Evolutionary conservation across 2,329 filamentous ascomycete species (phyloP), one percentile per base, ranked within the genome.

Genomic region (Fonsecaea monophora): DNA sequence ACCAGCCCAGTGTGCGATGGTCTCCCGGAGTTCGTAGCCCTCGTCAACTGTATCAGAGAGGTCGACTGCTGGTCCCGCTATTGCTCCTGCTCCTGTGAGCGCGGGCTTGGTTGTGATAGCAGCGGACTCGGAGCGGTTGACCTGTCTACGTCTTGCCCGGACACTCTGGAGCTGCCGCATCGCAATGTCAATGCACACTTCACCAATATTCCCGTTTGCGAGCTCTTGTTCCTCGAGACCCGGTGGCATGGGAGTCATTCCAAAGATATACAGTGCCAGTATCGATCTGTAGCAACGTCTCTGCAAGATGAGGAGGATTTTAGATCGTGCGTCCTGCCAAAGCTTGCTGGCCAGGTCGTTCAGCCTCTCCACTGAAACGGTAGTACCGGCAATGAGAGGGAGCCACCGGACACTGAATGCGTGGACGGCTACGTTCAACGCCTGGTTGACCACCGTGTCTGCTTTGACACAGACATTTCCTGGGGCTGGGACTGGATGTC

Each of bases 401-500:
- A 55, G 30, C 53, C 53, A 55, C 25, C 53, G 53, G 34, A 55
- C 53, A 12, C 53, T 55, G 10, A 55, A 55, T 8, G 30, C 53
- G 13, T 55, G 53, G 2, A 55, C 53, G 7, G 53, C 30, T 8
- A 25, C 53, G 4, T 55, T 55, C 4, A 55, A 30, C 1, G 53
- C 53, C 30, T 35, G 53, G n/a, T 55, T 55, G 53, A 55, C 53
- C 15, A 34, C 53, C 10, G 7, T 55, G 53, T 30, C 53, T 21
- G 53, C 53, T n/a, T 55, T 55, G 53, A 55, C 53, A 15, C 53
- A 55, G 2, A n/a, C 25, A 35, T 4, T 55, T 25, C 25, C 25
- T 25, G 25, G 25, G 5, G 13, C 45, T n/a, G 45, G 10, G 21
- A n/a, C 10, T 7, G 53, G 9, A 8, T n/a, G 30, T 4, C 53